phyloP scores from a whole-genome alignment of 768 basidiomycete species.

The Daedaleopsis nitida region DNA sequence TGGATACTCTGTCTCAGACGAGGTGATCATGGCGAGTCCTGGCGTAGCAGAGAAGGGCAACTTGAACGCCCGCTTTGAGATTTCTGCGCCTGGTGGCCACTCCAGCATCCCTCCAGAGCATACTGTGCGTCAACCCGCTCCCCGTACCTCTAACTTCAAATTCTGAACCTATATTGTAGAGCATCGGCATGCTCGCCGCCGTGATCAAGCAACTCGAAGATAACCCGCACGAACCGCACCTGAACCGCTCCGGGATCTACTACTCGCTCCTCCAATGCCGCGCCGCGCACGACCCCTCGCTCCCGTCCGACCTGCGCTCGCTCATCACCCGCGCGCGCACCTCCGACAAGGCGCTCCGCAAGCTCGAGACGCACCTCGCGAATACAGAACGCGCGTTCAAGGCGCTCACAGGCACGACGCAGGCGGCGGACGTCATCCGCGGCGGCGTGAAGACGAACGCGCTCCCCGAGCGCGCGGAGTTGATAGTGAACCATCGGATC shows the following conservation, averaged over 20 bases:
- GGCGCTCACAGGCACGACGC: slow-evolving; percentile 66
- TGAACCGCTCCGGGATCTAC: slow-evolving; percentile 58
- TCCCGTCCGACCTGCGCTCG: slow-evolving; percentile 50
- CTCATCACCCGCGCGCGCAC: slow-evolving; percentile 48
- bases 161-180: background rate
- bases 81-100: slow-evolving; percentile 77
- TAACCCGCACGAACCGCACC: slow-evolving; percentile 54
- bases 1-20: slow-evolving; percentile 47
- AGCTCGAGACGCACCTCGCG: slow-evolving; percentile 49
- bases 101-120: slow-evolving; percentile 83
- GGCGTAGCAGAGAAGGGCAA: slow-evolving; percentile 78
- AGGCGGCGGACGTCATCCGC: slow-evolving; percentile 68
- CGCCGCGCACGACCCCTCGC: slow-evolving; percentile 57
- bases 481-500: slow-evolving; percentile 74
- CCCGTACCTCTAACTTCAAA: too few species aligned
- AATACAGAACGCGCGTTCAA: slow-evolving; percentile 37
- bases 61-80: slow-evolving; percentile 61
- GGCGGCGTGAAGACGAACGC: slow-evolving; percentile 54
- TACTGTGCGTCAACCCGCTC: slow-evolving; percentile 48
- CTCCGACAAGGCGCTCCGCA: slow-evolving; percentile 53
- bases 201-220: slow-evolving; percentile 70
- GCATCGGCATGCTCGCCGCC: slow-evolving; percentile 62
- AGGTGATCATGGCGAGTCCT: slow-evolving; percentile 58
- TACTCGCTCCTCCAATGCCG: slow-evolving; percentile 67
- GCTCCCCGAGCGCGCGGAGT: slow-evolving; percentile 72